Conservation (phyloP, 495 filamentous ascomycete genomes). For the Podospora australis region DNA sequence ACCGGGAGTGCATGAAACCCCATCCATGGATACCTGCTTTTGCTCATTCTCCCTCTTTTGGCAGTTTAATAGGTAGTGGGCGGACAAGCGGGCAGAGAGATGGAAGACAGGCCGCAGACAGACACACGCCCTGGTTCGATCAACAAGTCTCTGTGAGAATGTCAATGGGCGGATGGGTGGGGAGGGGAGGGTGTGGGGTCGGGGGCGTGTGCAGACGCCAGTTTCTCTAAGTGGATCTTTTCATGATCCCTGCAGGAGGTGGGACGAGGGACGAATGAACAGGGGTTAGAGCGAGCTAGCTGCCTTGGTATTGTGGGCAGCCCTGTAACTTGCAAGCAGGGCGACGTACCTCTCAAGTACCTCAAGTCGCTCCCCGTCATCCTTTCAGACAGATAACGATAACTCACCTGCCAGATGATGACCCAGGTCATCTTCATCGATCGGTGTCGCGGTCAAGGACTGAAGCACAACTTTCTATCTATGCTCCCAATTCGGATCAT, state of each 20-base stretch:
- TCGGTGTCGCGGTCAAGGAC: too few relatives aligned
- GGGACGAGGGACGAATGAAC: conserved; percentile 6
- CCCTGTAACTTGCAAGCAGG: too few relatives aligned
- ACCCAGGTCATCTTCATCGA: too few relatives aligned
- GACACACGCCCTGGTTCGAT: neutral
- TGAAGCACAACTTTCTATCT: too few relatives aligned
- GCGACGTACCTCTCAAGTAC: too few relatives aligned
- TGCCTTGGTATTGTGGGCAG: conserved; percentile 5
- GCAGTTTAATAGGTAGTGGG: neutral
- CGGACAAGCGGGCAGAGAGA: neutral
- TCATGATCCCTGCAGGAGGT: conserved; percentile 18
- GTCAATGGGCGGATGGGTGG: conserved; percentile 1
- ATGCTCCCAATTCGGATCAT: too few relatives aligned
- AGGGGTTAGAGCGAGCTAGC: neutral
- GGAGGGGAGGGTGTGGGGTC: neutral
- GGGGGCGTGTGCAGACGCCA: conserved; percentile 13
- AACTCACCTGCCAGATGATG: too few relatives aligned
- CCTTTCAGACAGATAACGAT: too few relatives aligned
- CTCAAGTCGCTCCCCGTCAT: too few relatives aligned
- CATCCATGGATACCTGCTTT: neutral
- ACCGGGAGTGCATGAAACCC: conserved; percentile 26
- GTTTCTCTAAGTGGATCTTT: too few relatives aligned
- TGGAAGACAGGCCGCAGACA: neutral
- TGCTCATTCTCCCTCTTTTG: too few relatives aligned
- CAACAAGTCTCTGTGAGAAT: too few relatives aligned